Percentiles rank a stretch among this genome's conserved stretches.
phyloP scores from a whole-genome alignment of 257 asterid genomes.

The Przewalskia tangutica region DNA sequence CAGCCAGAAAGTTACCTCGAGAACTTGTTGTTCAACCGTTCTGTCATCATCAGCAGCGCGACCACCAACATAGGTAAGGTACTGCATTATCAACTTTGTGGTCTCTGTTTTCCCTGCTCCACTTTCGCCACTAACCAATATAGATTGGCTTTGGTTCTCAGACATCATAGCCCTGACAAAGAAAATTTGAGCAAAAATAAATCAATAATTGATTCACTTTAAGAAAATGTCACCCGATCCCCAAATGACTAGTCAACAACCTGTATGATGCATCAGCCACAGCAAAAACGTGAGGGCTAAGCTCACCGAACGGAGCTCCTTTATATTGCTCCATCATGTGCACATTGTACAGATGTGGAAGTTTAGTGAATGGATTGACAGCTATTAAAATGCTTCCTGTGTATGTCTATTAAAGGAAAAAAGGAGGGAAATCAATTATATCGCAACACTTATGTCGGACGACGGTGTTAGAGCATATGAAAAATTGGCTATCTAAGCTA shows the following conservation, averaged over 20 bases:
- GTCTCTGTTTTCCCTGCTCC: constrained; percentile 99
- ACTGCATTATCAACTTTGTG: constrained; percentile 94
- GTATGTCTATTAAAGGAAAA: constrained; percentile 54
- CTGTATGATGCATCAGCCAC: constrained; percentile 99
- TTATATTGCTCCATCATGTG: constrained; percentile 97
- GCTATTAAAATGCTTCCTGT: constrained; percentile 97
- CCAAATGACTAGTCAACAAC: constrained; percentile 26
- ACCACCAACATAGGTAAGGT: constrained; percentile 96
- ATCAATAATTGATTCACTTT: not conserved
- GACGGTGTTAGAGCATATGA: not conserved
- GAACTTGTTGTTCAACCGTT: constrained; percentile 97
- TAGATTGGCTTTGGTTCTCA: constrained; percentile 83
- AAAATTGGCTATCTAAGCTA: not conserved
- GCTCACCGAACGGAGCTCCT: constrained; percentile 98
- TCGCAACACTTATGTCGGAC: not conserved
- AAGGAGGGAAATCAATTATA: constrained; percentile 9
- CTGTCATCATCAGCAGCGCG: constrained; percentile 75
- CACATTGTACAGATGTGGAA: constrained; percentile 86
- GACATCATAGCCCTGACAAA: constrained; percentile 80
- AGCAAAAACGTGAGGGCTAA: constrained; percentile 99
- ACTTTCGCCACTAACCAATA: constrained; percentile 98
- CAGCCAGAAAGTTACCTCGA: constrained; percentile 46
- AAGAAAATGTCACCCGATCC: not conserved
- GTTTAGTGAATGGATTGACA: constrained; percentile 92
- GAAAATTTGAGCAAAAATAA: constrained; percentile 17